These are phyloP conservation scores for Alnus rubra DNA, from an alignment of 306 rosid genomes.

Conservation along the genomic window DNA sequence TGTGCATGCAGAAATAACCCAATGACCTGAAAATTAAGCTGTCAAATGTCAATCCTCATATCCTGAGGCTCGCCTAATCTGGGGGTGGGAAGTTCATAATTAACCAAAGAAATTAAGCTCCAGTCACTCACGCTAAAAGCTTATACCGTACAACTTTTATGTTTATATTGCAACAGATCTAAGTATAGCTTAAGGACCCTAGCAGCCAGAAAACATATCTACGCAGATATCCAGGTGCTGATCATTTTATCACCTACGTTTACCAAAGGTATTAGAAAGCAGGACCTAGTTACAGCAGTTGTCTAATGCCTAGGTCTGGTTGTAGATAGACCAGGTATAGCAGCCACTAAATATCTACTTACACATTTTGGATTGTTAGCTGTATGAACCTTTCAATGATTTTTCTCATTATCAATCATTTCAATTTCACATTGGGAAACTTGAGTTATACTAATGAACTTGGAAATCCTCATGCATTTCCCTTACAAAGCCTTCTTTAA, in stretches of 20 bases:
- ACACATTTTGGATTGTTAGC: not conserved
- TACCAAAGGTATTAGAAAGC: not conserved
- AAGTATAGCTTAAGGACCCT: not conserved
- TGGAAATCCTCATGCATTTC: not conserved
- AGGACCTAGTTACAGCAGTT: not conserved
- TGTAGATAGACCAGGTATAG: not conserved
- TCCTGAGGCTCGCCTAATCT: not conserved
- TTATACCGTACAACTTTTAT: not conserved
- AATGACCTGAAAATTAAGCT: not conserved
- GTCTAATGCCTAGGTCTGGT: not conserved
- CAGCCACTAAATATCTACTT: no score
- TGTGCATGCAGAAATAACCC: not conserved
- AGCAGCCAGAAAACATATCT: not conserved
- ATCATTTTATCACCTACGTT: not conserved
- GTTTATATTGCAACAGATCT: not conserved
- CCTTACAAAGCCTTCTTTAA: not conserved
- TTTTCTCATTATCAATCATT: not conserved
- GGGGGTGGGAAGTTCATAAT: conserved; percentile 1
- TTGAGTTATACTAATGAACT: no score
- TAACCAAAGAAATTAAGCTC: not conserved
- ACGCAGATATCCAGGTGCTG: not conserved
- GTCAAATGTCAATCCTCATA: not conserved
- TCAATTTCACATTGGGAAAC: not conserved
- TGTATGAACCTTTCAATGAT: not conserved
- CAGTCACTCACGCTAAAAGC: not conserved